Percentiles rank a stretch among this genome's conserved stretches.
Conservation (phyloP, 768 basidiomycete species). For the Coprinopsis strossmayeri region DNA sequence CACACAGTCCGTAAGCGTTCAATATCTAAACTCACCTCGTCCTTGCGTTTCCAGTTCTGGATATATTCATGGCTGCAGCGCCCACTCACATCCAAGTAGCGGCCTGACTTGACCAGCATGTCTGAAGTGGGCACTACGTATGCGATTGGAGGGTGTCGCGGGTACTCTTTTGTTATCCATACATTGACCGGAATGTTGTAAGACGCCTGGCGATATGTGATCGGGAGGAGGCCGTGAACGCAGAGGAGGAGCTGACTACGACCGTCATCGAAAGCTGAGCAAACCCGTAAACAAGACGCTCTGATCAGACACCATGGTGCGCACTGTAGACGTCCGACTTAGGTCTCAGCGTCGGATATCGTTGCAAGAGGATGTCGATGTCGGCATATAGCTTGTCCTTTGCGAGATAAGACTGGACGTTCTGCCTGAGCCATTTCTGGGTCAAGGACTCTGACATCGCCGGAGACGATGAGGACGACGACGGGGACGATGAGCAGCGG, state of each 20-base stretch:
- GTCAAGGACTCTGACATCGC: slow-evolving; percentile 27
- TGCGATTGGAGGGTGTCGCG: slow-evolving; percentile 70
- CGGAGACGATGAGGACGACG: neutral
- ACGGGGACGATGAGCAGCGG: slow-evolving; percentile 2
- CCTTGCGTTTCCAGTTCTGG: slow-evolving; percentile 73
- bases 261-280: slow-evolving; percentile 86
- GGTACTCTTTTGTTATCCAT: slow-evolving; percentile 86
- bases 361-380: slow-evolving; percentile 50
- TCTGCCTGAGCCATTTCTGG: slow-evolving; percentile 63
- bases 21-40: slow-evolving; percentile 54
- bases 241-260: slow-evolving; percentile 88
- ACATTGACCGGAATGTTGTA: slow-evolving; percentile 94
- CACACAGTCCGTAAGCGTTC: slow-evolving; percentile 10
- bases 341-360: slow-evolving; percentile 55
- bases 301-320: slow-evolving; percentile 14
- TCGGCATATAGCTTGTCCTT: slow-evolving; percentile 56
- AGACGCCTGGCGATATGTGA: slow-evolving; percentile 61
- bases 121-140: slow-evolving; percentile 90
- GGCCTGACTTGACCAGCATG: slow-evolving; percentile 80
- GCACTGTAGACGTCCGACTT: slow-evolving; percentile 78
- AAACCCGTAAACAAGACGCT: slow-evolving; percentile 10
- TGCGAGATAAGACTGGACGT: slow-evolving; percentile 49
- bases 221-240: slow-evolving; percentile 86
- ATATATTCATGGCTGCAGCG: slow-evolving; percentile 64
- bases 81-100: slow-evolving; percentile 76